Evolutionary conservation across 331 rosid genomes (phyloP).

Genomic region (Rhamnella rubrinervis): DNA sequence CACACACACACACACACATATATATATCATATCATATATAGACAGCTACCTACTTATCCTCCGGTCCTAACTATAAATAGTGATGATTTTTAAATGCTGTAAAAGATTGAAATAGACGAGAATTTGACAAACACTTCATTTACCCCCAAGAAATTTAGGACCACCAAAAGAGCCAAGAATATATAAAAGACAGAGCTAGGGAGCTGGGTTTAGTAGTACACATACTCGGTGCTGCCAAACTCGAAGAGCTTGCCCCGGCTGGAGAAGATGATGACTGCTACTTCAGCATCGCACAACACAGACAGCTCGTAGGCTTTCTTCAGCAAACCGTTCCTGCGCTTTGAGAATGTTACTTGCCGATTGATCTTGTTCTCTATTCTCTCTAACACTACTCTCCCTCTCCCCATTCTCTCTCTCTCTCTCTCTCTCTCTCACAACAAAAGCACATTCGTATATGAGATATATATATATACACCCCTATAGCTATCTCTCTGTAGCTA

Average conservation of each 20-base stretch:
- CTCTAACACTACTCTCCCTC: constrained; percentile 48
- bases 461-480: too few species aligned
- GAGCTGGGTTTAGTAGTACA: constrained; percentile 19
- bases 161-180: not conserved
- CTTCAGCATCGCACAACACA: constrained; percentile 51
- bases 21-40: too few species aligned
- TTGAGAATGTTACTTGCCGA: constrained; percentile 50
- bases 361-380: constrained; percentile 54
- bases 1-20: too few species aligned
- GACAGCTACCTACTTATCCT: too few species aligned
- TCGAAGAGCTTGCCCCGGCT: constrained; percentile 46
- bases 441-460: too few species aligned
- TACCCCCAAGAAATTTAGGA: too few species aligned
- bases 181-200: not conserved
- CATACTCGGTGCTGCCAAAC: constrained; percentile 42
- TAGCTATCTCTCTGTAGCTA: too few species aligned
- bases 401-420: constrained; percentile 30
- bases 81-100: too few species aligned
- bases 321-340: constrained; percentile 44
- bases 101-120: too few species aligned
- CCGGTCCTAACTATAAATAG: too few species aligned
- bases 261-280: constrained; percentile 48
- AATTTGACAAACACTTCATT: too few species aligned
- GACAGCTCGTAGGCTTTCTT: constrained; percentile 56
- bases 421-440: not conserved